Evolutionary conservation across 192 early-diverging fungal genomes (phyloP).

Genomic region (Backusella australiensis): DNA sequence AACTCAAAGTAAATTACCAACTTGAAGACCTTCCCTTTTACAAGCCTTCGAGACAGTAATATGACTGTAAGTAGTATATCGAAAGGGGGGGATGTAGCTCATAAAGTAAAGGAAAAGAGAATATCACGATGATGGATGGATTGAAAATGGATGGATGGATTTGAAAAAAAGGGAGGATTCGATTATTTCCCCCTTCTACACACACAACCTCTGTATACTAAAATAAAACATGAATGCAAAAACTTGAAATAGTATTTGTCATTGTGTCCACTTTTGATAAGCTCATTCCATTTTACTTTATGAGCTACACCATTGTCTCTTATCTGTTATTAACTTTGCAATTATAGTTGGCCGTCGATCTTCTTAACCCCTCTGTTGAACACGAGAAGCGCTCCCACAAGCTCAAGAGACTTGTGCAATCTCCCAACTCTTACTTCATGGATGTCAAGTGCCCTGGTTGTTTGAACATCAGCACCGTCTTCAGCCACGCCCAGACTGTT

Average conservation of each 20-base stretch:
- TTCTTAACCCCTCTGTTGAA: constrained; percentile 84
- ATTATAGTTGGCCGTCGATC: constrained; percentile 83
- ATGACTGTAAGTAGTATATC: constrained; percentile 12
- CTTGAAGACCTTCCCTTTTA: constrained; percentile 15
- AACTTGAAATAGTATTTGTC: neutral
- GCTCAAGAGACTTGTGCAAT: constrained; percentile 59
- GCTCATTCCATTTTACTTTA: neutral
- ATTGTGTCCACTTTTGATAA: too few relatives aligned
- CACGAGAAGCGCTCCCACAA: constrained; percentile 68
- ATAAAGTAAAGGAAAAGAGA: neutral
- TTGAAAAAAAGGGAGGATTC: neutral
- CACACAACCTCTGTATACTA: neutral
- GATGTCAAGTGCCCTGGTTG: constrained; percentile 96
- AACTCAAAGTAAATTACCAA: neutral
- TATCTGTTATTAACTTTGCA: neutral
- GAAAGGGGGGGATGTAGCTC: neutral
- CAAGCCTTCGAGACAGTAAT: constrained; percentile 18
- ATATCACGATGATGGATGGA: neutral
- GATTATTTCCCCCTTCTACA: neutral
- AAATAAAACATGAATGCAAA: neutral
- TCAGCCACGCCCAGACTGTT: constrained; percentile 98
- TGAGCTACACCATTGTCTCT: neutral
- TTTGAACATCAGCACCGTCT: constrained; percentile 98
- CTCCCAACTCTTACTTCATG: constrained; percentile 97
- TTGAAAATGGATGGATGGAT: constrained; percentile 26